phyloP scores from a whole-genome alignment of 192 early-diverging fungal species.

The Linnemannia exigua region DNA sequence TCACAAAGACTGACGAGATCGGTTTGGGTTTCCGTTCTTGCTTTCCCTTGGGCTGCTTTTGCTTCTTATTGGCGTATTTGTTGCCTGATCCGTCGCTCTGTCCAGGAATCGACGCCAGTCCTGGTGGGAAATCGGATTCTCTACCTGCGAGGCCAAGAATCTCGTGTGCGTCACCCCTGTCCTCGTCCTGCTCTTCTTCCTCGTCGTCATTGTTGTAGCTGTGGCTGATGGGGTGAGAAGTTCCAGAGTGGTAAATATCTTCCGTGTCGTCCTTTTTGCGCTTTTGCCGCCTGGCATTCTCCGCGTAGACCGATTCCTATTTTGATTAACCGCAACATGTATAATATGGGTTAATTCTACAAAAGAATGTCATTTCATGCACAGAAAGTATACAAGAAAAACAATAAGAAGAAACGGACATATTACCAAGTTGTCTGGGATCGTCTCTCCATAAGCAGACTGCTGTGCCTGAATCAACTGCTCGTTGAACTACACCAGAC shows the following conservation, averaged over 20 bases:
- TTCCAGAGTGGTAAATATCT: slow-evolving; percentile 27
- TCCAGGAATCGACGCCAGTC: slow-evolving; percentile 29
- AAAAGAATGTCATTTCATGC: not conserved
- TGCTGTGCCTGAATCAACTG: slow-evolving; percentile 74
- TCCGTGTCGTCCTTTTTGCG: slow-evolving; percentile 28
- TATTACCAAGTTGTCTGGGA: slow-evolving; percentile 43
- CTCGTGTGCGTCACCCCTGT: not conserved
- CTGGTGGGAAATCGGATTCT: not conserved
- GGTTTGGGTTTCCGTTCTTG: slow-evolving; percentile 62
- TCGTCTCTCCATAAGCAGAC: slow-evolving; percentile 71
- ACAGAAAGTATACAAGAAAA: no score
- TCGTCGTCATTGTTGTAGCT: not conserved
- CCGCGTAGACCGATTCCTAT: slow-evolving; percentile 49
- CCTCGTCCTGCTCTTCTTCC: not conserved
- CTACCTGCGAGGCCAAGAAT: not conserved
- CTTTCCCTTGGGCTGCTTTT: slow-evolving; percentile 66
- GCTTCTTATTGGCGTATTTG: slow-evolving; percentile 40
- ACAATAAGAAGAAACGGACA: not conserved
- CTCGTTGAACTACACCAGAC: slow-evolving; percentile 66
- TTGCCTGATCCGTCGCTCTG: slow-evolving; percentile 13
- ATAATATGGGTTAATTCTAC: not conserved
- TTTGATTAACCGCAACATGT: not conserved
- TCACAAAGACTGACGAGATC: slow-evolving; percentile 89
- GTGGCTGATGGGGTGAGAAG: not conserved
- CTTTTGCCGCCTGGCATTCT: slow-evolving; percentile 38